Evolutionary conservation across 441 rosid species (phyloP).

Genomic region (Jatropha podagrica): DNA sequence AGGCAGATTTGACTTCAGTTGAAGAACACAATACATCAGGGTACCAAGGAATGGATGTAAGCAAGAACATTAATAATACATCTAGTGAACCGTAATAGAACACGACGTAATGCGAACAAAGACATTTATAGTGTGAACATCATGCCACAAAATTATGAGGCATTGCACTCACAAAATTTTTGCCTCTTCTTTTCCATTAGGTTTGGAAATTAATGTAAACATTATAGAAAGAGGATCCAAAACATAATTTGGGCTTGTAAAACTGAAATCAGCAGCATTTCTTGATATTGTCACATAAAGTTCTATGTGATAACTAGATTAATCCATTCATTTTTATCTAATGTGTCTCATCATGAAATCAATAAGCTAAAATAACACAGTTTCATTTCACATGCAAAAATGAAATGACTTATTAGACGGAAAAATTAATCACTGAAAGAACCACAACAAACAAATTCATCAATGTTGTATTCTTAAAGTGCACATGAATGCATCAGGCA

Average conservation of each 20-base stretch:
- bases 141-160: neutral
- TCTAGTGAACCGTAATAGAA: too few relatives aligned
- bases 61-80: neutral
- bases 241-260: neutral
- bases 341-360: constrained; percentile 2
- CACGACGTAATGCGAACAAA: too few relatives aligned
- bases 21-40: neutral
- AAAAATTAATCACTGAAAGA: neutral
- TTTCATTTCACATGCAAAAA: neutral
- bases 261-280: neutral
- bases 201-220: neutral
- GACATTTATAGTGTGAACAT: too few relatives aligned
- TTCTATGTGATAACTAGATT: neutral
- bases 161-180: neutral
- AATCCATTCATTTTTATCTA: neutral
- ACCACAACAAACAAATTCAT: neutral
- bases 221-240: neutral
- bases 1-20: neutral
- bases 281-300: neutral
- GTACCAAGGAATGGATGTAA: neutral
- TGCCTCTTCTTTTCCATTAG: neutral
- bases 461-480: neutral
- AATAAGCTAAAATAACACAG: neutral
- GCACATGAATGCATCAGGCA: neutral
- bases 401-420: neutral